These are phyloP conservation scores for Fusarium vanettenii DNA, from an alignment of 2,329 filamentous ascomycete species.

Conservation along the genomic window DNA sequence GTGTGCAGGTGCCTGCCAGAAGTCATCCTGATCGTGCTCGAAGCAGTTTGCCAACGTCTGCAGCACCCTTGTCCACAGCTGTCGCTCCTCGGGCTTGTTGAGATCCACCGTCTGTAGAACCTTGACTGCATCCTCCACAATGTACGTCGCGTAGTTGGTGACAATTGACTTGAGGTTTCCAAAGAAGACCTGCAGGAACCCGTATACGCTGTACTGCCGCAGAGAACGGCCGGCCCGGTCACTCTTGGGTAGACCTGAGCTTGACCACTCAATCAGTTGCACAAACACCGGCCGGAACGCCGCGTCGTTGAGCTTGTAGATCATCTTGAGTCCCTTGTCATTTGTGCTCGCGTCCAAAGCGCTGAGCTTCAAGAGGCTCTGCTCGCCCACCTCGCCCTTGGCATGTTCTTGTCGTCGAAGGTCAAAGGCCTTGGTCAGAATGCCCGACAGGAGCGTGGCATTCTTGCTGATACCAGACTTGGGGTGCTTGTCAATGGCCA, in stretches of 20 bases:
- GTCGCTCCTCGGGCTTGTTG: slow-evolving; percentile 58
- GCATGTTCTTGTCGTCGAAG: slow-evolving; percentile 68
- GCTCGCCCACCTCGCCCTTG: slow-evolving; percentile 59
- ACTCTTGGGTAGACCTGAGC: slow-evolving; percentile 68
- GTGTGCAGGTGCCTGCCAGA: slow-evolving; percentile 93
- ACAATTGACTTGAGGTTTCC: slow-evolving; percentile 91
- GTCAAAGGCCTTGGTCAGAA: slow-evolving; percentile 71
- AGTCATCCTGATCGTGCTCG: slow-evolving; percentile 91
- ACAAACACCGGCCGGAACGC: slow-evolving; percentile 93
- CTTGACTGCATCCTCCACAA: slow-evolving; percentile 79
- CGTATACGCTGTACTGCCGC: slow-evolving; percentile 81
- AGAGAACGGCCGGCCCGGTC: slow-evolving; percentile 68
- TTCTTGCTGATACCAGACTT: slow-evolving; percentile 86
- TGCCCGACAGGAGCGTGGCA: slow-evolving; percentile 73
- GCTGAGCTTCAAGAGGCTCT: slow-evolving; percentile 60
- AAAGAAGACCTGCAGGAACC: slow-evolving; percentile 84
- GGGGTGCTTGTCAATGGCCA: slow-evolving; percentile 79
- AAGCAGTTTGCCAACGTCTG: slow-evolving; percentile 80
- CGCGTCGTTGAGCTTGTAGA: slow-evolving; percentile 95
- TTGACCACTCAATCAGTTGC: slow-evolving; percentile 85
- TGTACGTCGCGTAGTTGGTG: slow-evolving; percentile 88
- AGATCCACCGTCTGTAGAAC: slow-evolving; percentile 68
- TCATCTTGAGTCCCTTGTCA: slow-evolving; percentile 84
- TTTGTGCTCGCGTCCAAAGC: slow-evolving; percentile 74
- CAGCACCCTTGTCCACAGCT: slow-evolving; percentile 77